Evolutionary conservation across 768 basidiomycete species (phyloP), one percentile per base, ranked within the genome.

Genomic region (Asterophora parasitica): DNA sequence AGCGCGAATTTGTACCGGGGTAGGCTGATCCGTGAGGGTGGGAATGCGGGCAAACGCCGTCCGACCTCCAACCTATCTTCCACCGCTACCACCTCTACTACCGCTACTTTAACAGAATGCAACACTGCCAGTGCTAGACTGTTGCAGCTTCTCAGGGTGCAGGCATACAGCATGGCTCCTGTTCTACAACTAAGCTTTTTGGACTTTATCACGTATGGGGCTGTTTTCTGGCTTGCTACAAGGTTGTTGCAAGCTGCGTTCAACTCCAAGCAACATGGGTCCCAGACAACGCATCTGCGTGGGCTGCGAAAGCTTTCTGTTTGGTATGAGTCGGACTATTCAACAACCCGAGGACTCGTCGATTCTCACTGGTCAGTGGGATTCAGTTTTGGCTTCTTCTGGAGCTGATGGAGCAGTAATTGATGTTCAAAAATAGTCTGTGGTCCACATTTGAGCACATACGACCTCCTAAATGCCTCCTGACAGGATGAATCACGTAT

Each of bases 381-480:
- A 62, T 31, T 35, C 39, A 31, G 52, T 56, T 41, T 53, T 68
- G 7, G 35, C 50, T 26, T 42, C 58, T 7, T 34, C 23, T 13
- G 68, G 68, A 69, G 59, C 50, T 12, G 55, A 77, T 76, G 77
- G 58, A 8, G 54, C 62, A 1, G 28, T 72, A 11, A 71, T 78
- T n/a, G 74, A 79, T 27, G 69, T 78, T 16, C 70, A 78, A 42
- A 64, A 61, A 41, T 78, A 76, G 73, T 73, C 36, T 7, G 61
- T 44, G 4, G 10, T 39, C n/a, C 20, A 4, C 13, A 76, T 72
- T 52, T 62, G 58, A 2, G 7, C 13, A 7, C 12, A 17, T 47
- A 63, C 75, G 16, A 67, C 75, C n/a, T 74, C 71, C 10, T 4
- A 13, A 20, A 8, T 12, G 12, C 8, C 28, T 30, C 10, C 10